These are phyloP conservation scores for Senna siamea DNA, from an alignment of 306 rosid genomes.

Conservation along the genomic window DNA sequence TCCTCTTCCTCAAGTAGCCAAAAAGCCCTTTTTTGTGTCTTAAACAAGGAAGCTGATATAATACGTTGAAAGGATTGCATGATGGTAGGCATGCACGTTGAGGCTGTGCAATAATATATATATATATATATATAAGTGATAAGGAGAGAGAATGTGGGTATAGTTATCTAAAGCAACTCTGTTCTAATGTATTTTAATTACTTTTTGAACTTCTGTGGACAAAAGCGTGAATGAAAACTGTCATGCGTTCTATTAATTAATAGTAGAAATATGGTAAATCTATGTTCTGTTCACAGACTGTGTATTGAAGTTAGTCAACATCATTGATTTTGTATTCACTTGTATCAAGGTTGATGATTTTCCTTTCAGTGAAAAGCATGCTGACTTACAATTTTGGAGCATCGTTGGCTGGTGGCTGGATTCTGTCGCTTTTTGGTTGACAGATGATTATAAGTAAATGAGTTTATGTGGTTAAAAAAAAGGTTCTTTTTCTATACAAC, in stretches of 20 bases:
- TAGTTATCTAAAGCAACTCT: not conserved
- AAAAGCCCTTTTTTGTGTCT: not conserved
- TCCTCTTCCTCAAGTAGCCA: not conserved
- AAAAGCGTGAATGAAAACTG: not conserved
- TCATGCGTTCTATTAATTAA: not conserved
- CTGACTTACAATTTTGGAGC: slow-evolving; percentile 55
- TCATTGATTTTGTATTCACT: slow-evolving; percentile 24
- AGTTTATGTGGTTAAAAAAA: slow-evolving; percentile 41
- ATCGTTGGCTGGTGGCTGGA: slow-evolving; percentile 52
- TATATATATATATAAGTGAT: not conserved
- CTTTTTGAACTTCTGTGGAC: not conserved
- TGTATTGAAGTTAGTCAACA: slow-evolving; percentile 21
- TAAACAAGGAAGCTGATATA: slow-evolving; percentile 18
- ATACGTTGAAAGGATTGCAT: slow-evolving; percentile 8
- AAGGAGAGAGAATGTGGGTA: not conserved
- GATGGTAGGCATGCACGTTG: not conserved
- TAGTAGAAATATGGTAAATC: slow-evolving; percentile 4
- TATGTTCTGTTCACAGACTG: not conserved
- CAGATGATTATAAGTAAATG: slow-evolving; percentile 51
- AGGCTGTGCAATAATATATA: not conserved
- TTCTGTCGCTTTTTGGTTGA: slow-evolving; percentile 55
- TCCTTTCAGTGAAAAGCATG: slow-evolving; percentile 56
- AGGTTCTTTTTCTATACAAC: slow-evolving; percentile 41
- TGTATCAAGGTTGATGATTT: slow-evolving; percentile 45
- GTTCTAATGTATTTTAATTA: not conserved